phyloP scores from a whole-genome alignment of 257 asterid species.

The Solanum lycopersicoides region DNA sequence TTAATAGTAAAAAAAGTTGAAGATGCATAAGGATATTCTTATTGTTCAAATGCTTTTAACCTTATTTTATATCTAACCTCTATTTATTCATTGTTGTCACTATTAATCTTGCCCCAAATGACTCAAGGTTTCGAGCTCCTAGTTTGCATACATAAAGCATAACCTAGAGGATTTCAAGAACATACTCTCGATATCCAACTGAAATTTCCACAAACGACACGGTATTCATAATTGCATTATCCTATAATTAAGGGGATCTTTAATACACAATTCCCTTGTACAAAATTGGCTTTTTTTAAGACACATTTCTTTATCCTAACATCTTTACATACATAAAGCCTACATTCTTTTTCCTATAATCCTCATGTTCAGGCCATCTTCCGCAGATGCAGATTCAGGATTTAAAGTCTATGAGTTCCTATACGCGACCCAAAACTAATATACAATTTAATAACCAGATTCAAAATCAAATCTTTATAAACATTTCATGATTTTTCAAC shows the following conservation, averaged over 20 bases:
- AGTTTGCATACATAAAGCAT: background rate
- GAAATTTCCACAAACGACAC: background rate
- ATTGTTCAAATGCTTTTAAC: background rate
- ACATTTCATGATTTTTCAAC: background rate
- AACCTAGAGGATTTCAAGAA: background rate
- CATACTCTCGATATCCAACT: background rate
- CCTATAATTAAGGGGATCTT: background rate
- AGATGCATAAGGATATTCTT: background rate
- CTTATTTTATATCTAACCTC: background rate
- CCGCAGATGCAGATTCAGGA: background rate
- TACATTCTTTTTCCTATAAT: background rate
- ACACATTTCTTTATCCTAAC: background rate
- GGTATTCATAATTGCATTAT: background rate
- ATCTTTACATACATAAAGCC: background rate
- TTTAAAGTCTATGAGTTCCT: background rate
- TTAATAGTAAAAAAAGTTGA: background rate
- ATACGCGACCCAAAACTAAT: too few relatives aligned
- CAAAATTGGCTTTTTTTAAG: background rate
- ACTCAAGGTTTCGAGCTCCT: background rate
- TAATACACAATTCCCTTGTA: background rate
- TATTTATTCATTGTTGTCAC: background rate
- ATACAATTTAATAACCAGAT: background rate
- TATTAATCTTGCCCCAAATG: background rate
- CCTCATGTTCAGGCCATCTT: background rate
- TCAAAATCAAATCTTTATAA: background rate